phyloP scores from a whole-genome alignment of 2,329 filamentous ascomycete genomes.

The Trichoderma hamatum region DNA sequence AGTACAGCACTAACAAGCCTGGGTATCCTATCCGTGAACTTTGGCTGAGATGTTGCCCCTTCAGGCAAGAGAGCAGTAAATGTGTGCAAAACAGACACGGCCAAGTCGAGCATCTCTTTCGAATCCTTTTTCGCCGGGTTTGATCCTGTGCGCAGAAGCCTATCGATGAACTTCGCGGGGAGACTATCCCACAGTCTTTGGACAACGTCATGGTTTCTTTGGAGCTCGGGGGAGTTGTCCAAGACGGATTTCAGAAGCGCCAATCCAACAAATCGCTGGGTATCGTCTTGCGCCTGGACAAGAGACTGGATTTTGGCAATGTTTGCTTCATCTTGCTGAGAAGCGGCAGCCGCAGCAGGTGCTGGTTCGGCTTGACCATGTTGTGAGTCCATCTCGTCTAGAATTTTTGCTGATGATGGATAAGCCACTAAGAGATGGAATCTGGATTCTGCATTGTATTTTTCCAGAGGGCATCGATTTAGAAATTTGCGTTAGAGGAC shows the following conservation, averaged over 20 bases:
- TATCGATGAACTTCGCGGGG: conserved; percentile 65
- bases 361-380: background rate
- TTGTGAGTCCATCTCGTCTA: conserved; percentile 20
- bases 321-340: conserved; percentile 31
- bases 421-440: background rate
- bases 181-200: conserved; percentile 61
- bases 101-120: conserved; percentile 64
- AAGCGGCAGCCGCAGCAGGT: conserved; percentile 10
- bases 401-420: background rate
- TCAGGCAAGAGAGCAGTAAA: conserved; percentile 62
- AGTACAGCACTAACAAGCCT: conserved; percentile 56
- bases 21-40: conserved; percentile 57
- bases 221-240: conserved; percentile 60
- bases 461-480: background rate
- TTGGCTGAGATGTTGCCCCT: conserved; percentile 46
- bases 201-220: conserved; percentile 50
- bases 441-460: background rate
- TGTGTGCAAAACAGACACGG: conserved; percentile 64
- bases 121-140: conserved; percentile 48
- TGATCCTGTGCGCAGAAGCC: conserved; percentile 60
- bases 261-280: conserved; percentile 68
- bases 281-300: conserved; percentile 65
- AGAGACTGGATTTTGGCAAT: conserved; percentile 57
- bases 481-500: background rate
- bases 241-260: conserved; percentile 67